phyloP scores from a whole-genome alignment of 768 basidiomycete genomes.

The Gymnopilus junonius region DNA sequence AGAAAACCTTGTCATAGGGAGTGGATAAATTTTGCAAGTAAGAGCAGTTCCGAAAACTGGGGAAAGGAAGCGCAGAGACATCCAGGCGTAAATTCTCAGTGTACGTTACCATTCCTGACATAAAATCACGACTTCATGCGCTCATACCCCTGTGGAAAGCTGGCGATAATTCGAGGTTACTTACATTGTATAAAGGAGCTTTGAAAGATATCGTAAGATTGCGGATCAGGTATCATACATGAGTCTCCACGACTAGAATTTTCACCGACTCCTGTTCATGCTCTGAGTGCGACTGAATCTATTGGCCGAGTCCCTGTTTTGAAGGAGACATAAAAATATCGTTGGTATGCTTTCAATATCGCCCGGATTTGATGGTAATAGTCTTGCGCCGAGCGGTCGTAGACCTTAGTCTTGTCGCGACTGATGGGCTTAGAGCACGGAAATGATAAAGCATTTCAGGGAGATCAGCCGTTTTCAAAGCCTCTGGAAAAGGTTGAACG shows the following conservation, averaged over 20 bases:
- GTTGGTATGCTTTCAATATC: slow-evolving; percentile 16
- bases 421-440: slow-evolving; percentile 39
- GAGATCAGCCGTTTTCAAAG: slow-evolving; percentile 48
- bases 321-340: slow-evolving; percentile 10
- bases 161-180: neutral
- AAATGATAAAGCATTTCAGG: slow-evolving; percentile 51
- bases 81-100: neutral
- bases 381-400: slow-evolving; percentile 9
- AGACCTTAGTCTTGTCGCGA: slow-evolving; percentile 5
- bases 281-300: neutral
- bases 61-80: neutral
- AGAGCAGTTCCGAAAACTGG: neutral
- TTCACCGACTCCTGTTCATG: neutral
- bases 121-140: neutral
- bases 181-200: neutral
- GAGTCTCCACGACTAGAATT: neutral
- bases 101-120: neutral
- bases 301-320: neutral
- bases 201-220: neutral
- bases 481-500: slow-evolving; percentile 62
- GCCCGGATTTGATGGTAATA: slow-evolving; percentile 17
- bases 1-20: no score
- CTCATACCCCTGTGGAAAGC: neutral
- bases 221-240: neutral
- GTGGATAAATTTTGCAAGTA: neutral